Conservation (phyloP, 495 filamentous ascomycete species). For the Acidiella bohemica region DNA sequence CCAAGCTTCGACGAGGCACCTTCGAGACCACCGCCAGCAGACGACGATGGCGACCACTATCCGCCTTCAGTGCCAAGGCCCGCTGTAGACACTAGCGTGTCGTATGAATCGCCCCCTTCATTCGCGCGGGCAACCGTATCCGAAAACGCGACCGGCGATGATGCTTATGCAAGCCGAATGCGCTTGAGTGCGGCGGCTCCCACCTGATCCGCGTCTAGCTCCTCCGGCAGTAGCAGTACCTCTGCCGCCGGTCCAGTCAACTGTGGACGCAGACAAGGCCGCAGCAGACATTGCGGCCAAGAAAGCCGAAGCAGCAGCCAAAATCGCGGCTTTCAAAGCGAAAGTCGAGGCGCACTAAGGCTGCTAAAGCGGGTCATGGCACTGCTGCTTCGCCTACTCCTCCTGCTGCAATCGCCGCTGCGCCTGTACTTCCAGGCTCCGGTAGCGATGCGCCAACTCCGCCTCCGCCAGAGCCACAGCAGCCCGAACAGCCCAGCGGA, state of each 20-base stretch:
- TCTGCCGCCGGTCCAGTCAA: no score
- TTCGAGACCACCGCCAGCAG: not conserved
- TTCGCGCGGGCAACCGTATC: slow-evolving; percentile 3
- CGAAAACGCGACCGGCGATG: slow-evolving; percentile 20
- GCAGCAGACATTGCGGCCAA: slow-evolving; percentile 8
- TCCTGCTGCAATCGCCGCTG: not conserved
- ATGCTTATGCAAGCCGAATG: slow-evolving; percentile 39
- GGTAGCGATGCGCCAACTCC: slow-evolving; percentile 18
- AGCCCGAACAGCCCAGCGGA: slow-evolving; percentile 21
- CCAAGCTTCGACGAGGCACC: slow-evolving; percentile 11
- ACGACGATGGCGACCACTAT: slow-evolving; percentile 15
- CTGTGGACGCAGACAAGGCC: not conserved
- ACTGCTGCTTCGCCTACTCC: no score
- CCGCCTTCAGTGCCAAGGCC: not conserved
- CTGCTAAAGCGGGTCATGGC: slow-evolving; percentile 3
- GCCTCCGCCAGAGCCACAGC: slow-evolving; percentile 26
- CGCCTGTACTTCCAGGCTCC: slow-evolving; percentile 7
- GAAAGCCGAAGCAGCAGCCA: slow-evolving; percentile 13
- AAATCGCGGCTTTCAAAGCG: slow-evolving; percentile 19
- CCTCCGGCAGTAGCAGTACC: no score
- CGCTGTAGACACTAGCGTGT: not conserved
- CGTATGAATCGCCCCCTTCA: not conserved
- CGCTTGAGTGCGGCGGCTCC: slow-evolving; percentile 29
- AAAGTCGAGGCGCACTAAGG: slow-evolving; percentile 7
- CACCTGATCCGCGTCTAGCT: not conserved